Conservation (phyloP, 805 yeast genomes). For the Saccharomycopsis vini region DNA sequence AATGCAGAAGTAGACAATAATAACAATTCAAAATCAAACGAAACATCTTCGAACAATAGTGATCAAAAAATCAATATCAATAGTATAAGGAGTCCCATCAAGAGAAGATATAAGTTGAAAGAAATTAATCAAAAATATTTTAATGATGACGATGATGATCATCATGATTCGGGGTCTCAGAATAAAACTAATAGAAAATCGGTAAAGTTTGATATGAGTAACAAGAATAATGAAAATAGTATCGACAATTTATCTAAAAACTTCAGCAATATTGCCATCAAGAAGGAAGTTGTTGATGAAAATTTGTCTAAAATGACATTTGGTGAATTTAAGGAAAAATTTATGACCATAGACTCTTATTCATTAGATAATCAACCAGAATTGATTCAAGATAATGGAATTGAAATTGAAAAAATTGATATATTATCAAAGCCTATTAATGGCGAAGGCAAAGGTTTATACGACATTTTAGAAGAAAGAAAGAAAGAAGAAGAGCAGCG, state of each 20-base stretch:
- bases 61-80: constrained; percentile 1
- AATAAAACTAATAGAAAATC: too few relatives aligned
- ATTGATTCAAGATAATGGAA: too few relatives aligned
- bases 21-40: too few relatives aligned
- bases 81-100: neutral
- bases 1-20: too few relatives aligned
- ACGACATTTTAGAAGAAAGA: constrained; percentile 13
- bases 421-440: neutral
- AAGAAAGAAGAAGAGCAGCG: constrained; percentile 3
- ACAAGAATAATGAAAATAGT: neutral
- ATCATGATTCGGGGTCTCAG: too few relatives aligned
- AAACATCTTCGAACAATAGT: too few relatives aligned
- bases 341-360: neutral
- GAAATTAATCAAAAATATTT: constrained; percentile 14
- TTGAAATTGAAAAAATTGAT: neutral
- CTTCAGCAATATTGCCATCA: neutral
- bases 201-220: neutral
- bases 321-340: neutral
- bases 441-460: constrained; percentile 12
- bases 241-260: neutral
- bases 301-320: constrained; percentile 5
- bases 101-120: neutral
- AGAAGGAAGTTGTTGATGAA: neutral
- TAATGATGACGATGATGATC: constrained; percentile 3
- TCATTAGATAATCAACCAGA: neutral